Evolutionary conservation across 225 moss, liverwort and hornwort species (phyloP), one percentile per base, ranked within the genome.

Genomic region (Polytrichum formosum): DNA sequence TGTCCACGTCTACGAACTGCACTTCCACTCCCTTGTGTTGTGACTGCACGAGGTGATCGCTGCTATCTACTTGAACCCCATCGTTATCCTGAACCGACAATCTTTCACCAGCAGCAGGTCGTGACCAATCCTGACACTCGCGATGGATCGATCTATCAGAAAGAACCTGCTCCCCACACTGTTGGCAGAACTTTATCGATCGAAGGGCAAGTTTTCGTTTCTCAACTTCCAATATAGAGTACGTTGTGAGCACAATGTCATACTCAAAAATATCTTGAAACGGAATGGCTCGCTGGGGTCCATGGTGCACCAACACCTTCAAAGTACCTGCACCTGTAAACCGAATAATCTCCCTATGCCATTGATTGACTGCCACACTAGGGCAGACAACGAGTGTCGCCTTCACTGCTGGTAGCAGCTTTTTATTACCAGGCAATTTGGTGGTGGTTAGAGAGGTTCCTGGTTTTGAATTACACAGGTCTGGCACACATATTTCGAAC

Each of bases 231-330:
- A 90, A 83, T 29, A 86, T 86, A 0, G 81, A 67, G 63, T 86
- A 90, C 13, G 90, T 90, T 19, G 90, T 76, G 18, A 90, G 37
- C 26, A 90, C 76, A 19, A 90, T 76, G 31, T 90, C 82, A 72
- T 90, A 90, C 64, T 76, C n/a, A 10, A 77, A 53, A 28, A 90
- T 79, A 66, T 83, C 81, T 17, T 27, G 56, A 10, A 84, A 37
- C 6, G 68, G 75, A 4, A 82, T 66, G 61, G 74, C 78, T 27
- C 90, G 46, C 0, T 54, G 66, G 1, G 86, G 81, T 33, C 90
- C 90, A 70, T 90, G 90, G 23, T 90, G 86, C 21, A 86, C 73
- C 9, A 90, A 79, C 3, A 90, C 90, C 62, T 82, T 90, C 10
- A 86, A 74, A 56, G 78, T 80, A 17, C 86, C 90, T 19, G 60